phyloP scores from a whole-genome alignment of 2,329 filamentous ascomycete genomes.

The Trichoderma breve region DNA sequence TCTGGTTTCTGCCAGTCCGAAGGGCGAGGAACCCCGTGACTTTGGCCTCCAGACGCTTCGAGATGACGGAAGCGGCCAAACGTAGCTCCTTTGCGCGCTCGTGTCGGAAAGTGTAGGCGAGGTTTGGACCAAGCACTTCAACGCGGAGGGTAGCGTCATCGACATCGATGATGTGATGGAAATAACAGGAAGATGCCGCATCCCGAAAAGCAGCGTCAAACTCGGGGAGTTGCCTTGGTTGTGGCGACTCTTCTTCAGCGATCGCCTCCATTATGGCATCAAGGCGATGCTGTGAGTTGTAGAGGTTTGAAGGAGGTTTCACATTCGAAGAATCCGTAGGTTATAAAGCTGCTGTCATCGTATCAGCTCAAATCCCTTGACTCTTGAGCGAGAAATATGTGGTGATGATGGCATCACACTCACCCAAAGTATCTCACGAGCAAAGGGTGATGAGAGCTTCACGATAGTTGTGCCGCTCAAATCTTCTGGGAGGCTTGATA shows the following conservation, averaged over 20 bases:
- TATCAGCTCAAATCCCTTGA: not conserved
- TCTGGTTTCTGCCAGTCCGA: conserved; percentile 3
- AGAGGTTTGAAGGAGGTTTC: not conserved
- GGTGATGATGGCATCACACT: not conserved
- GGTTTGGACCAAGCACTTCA: conserved; percentile 35
- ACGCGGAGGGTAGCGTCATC: conserved; percentile 28
- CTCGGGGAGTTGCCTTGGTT: not conserved
- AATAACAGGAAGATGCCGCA: conserved; percentile 28
- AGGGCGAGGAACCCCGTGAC: conserved; percentile 36
- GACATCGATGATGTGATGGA: conserved; percentile 33
- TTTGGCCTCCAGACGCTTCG: conserved; percentile 28
- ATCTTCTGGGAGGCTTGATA: not conserved
- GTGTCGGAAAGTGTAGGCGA: conserved; percentile 33
- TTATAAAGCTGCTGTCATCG: not conserved
- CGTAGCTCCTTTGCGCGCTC: conserved; percentile 21
- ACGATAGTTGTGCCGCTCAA: too few relatives aligned
- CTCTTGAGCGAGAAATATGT: not conserved
- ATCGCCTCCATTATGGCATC: not conserved
- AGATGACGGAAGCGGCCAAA: conserved; percentile 8
- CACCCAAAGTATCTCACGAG: not conserved
- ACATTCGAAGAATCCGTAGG: not conserved
- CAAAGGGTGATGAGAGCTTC: not conserved
- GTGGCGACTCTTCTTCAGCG: not conserved
- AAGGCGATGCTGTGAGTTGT: not conserved
- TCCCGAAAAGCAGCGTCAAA: conserved; percentile 28